Percentiles rank a stretch among this genome's conserved stretches.
These are phyloP conservation scores for Sicyos baderoa DNA, from an alignment of 306 rosid species.

Conservation along the genomic window DNA sequence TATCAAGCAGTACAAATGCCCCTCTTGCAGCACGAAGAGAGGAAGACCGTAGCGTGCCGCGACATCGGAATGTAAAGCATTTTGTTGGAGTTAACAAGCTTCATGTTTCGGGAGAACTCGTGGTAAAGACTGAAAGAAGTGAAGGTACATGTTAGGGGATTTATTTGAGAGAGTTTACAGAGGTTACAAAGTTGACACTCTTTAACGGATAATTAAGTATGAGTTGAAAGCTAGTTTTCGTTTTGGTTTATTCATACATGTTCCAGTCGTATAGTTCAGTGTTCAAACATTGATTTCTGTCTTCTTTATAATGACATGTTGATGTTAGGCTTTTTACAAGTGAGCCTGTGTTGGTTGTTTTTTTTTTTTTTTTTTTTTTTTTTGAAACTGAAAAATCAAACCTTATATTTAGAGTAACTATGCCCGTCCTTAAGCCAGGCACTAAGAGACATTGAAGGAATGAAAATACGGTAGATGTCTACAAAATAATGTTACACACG, in stretches of 20 bases:
- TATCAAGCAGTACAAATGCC: conserved; percentile 50
- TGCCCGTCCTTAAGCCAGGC: no score
- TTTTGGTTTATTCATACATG: conserved; percentile 9
- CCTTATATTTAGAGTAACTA: no score
- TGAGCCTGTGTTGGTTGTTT: not conserved
- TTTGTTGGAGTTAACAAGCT: conserved; percentile 18
- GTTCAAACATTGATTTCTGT: not conserved
- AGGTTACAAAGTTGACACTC: conserved; percentile 1
- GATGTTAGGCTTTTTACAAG: not conserved
- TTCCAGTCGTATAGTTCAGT: not conserved
- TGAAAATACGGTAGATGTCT: no score
- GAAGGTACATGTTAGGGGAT: conserved; percentile 17
- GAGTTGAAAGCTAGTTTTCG: conserved; percentile 1
- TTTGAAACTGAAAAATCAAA: no score
- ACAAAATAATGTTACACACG: no score
- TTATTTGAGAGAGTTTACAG: conserved; percentile 3
- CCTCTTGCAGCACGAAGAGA: conserved; percentile 42
- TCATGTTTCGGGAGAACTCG: not conserved
- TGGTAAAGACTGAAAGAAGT: conserved; percentile 15
- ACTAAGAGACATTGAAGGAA: no score
- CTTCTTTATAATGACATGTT: not conserved
- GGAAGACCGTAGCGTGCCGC: conserved; percentile 24
- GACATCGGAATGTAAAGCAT: not conserved
- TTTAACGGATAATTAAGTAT: conserved; percentile 10
- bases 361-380: no score